phyloP scores from a whole-genome alignment of 768 basidiomycete genomes.

The Leccinellum rugosiceps region DNA sequence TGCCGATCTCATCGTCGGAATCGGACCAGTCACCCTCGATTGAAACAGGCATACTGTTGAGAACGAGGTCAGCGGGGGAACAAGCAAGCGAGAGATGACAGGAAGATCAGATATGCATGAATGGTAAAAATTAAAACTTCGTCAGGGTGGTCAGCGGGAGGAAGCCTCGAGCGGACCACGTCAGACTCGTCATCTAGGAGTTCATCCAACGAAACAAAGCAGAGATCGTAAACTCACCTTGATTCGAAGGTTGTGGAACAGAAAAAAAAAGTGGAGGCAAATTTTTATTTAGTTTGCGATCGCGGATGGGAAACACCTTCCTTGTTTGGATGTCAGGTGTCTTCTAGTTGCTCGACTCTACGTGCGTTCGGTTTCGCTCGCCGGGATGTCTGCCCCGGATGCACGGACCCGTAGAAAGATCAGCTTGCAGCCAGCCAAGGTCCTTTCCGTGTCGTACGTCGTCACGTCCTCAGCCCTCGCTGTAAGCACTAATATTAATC shows the following conservation, averaged over 20 bases:
- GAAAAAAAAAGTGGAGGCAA: conserved; percentile 10
- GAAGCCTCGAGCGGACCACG: conserved; percentile 53
- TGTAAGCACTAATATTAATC: not conserved
- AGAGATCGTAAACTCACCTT: conserved; percentile 18
- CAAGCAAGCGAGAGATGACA: not conserved
- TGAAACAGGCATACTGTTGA: conserved; percentile 38
- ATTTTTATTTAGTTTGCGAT: conserved; percentile 4
- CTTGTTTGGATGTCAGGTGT: conserved; percentile 7
- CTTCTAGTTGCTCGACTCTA: not conserved
- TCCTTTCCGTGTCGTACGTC: conserved; percentile 54
- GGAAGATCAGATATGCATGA: conserved; percentile 84
- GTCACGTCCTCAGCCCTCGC: not conserved
- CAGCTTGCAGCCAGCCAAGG: conserved; percentile 52
- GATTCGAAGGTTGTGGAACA: conserved; percentile 3
- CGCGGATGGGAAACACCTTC: conserved; percentile 20
- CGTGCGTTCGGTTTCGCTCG: conserved; percentile 6
- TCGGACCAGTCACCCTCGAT: conserved; percentile 73
- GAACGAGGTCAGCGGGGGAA: conserved; percentile 8
- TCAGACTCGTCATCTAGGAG: conserved; percentile 83
- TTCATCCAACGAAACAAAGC: conserved; percentile 40
- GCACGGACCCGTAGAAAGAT: conserved; percentile 65
- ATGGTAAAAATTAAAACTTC: conserved; percentile 72
- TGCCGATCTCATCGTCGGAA: conserved; percentile 61
- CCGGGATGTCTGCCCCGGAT: conserved; percentile 59
- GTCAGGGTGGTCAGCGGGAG: conserved; percentile 54